These are phyloP conservation scores for Plasmodium falciparum DNA, from an alignment of 169 alveolate species.

Conservation along the genomic window DNA sequence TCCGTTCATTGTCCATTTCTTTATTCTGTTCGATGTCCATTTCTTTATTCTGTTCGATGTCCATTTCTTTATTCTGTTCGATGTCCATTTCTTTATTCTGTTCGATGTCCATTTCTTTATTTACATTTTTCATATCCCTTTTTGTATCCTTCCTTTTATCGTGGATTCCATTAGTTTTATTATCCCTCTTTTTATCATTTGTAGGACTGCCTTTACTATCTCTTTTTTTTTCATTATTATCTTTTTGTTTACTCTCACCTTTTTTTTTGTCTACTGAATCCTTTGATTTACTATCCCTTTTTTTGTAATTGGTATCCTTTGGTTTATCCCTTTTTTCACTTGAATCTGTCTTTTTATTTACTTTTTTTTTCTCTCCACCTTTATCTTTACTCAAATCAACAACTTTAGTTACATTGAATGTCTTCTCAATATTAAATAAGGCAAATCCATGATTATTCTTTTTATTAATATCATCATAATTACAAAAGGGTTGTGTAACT, in stretches of 20 bases:
- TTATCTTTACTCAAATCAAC: not conserved
- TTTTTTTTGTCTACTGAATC: not conserved
- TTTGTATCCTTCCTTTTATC: not conserved
- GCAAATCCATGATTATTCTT: not conserved
- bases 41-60: not conserved
- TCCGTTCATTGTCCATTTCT: not conserved
- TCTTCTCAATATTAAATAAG: not conserved
- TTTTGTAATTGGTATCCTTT: not conserved
- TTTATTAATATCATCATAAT: not conserved
- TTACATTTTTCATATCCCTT: not conserved
- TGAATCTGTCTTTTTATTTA: not conserved
- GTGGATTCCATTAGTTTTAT: not conserved
- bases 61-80: not conserved
- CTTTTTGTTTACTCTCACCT: not conserved
- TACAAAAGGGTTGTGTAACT: not conserved
- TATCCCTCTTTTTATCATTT: constrained; percentile 6
- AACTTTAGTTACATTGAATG: not conserved
- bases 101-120: not conserved
- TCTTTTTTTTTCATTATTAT: not conserved
- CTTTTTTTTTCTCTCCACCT: constrained; percentile 17
- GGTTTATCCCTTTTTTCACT: not conserved
- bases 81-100: no score
- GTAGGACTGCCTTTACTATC: not conserved
- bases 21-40: not conserved
- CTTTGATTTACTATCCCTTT: not conserved